Evolutionary conservation across 2,329 filamentous ascomycete genomes (phyloP), one percentile per base, ranked within the genome.

Genomic region (Alternaria dauci): DNA sequence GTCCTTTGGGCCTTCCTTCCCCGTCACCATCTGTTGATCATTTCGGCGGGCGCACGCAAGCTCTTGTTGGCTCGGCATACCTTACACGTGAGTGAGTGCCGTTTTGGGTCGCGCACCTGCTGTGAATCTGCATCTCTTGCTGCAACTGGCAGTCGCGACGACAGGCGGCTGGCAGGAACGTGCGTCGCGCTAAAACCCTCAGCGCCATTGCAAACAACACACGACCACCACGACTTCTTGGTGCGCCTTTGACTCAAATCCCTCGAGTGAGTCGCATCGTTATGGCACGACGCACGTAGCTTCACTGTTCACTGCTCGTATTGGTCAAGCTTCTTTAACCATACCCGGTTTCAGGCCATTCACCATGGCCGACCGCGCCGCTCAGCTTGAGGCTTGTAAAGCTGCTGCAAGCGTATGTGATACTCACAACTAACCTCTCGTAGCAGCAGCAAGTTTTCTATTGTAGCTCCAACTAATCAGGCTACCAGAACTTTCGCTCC

Each of bases 371-470:
- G 73, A 74, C 54, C 65, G 48, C 52, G 38, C 58, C 23, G 52
- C 59, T 16, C 68, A 72, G 63, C 66, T 75, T 38, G 67, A 73
- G 55, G 69, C 69, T 30, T 69, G 53, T 61, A 77, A 75, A 70
- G 69, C 67, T 58, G 73, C 71, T 50, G 75, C 74, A 62, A 71
- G 64, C 59, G 76, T 77, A 73, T 63, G 76, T 77, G 66, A 67
- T 55, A 70, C 58, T 69, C 38, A 52, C 65, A 60, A 62, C 46
- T 46, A 55, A 60, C n/a, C 43, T 47, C 23, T 54, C 16, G 50
- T 46, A 12, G 39, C 38, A 36, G 47, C 23, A 34, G 7, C 26
- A 20, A 52, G 16, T 23, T 16, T 34, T 34, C 8, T n/a, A 34
- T 47, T 25, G 52, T 46, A 41, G 41, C 43, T 32, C 48, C 39